phyloP scores from a whole-genome alignment of 192 early-diverging fungal species.

The Coemansia sp. region DNA sequence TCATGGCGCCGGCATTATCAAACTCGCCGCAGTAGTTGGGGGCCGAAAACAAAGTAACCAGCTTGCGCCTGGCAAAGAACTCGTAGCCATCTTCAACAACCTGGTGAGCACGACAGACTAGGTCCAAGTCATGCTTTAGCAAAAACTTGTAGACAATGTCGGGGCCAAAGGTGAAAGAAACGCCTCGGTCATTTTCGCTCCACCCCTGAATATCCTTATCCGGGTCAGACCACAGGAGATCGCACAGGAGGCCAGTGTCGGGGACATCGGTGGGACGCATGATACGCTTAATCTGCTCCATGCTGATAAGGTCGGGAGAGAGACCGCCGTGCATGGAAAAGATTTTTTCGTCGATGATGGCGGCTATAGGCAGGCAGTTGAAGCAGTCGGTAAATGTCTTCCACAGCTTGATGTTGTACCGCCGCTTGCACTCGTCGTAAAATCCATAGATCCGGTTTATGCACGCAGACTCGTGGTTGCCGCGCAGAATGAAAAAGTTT shows the following conservation, averaged over 20 bases:
- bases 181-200: constrained; percentile 96
- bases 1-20: constrained; percentile 85
- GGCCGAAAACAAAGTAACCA: constrained; percentile 93
- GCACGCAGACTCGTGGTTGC: constrained; percentile 97
- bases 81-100: constrained; percentile 98
- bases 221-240: constrained; percentile 96
- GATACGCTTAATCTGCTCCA: constrained; percentile 96
- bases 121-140: constrained; percentile 81
- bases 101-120: constrained; percentile 92
- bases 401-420: constrained; percentile 99
- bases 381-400: constrained; percentile 94
- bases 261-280: constrained; percentile 98
- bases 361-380: constrained; percentile 89
- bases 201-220: constrained; percentile 94
- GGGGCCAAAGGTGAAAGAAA: constrained; percentile 90
- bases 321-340: constrained; percentile 98
- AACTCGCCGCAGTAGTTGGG: constrained; percentile 99
- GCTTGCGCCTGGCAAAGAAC: constrained; percentile 84
- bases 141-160: constrained; percentile 81
- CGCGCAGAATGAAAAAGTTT: constrained; percentile 98
- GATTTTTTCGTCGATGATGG: constrained; percentile 95
- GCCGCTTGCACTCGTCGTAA: constrained; percentile 97
- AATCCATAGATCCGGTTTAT: constrained; percentile 98
- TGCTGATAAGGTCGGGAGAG: constrained; percentile 92
- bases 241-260: constrained; percentile 93